Conservation (phyloP, 2,329 filamentous ascomycete species). For the Geosmithia flava region DNA sequence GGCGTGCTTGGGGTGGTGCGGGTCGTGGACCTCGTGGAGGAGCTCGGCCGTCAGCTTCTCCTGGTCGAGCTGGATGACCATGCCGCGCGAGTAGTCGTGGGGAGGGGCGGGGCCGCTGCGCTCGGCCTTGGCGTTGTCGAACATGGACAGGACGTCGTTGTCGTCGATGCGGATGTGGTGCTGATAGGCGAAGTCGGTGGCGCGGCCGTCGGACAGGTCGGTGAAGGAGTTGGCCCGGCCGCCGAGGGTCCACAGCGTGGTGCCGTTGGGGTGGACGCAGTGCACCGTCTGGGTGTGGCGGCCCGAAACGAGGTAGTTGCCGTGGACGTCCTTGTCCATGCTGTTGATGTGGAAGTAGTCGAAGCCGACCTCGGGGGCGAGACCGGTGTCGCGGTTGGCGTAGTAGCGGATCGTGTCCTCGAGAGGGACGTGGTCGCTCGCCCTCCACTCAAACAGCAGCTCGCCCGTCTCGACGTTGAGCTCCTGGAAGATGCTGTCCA, state of each 20-base stretch:
- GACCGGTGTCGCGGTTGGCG: slow-evolving; percentile 4
- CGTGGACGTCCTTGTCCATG: slow-evolving; percentile 33
- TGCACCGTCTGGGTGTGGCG: slow-evolving; percentile 33
- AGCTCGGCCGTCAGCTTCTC: slow-evolving; percentile 13
- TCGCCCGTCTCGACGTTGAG: slow-evolving; percentile 35
- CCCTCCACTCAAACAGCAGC: slow-evolving; percentile 33
- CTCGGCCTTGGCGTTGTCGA: slow-evolving; percentile 15
- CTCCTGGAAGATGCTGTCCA: slow-evolving; percentile 26
- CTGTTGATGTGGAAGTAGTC: slow-evolving; percentile 48
- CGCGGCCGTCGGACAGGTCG: slow-evolving; percentile 18
- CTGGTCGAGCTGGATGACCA: slow-evolving; percentile 13
- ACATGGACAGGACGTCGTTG: slow-evolving; percentile 34
- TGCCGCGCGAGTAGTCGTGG: slow-evolving; percentile 10
- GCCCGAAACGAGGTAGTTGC: slow-evolving; percentile 42
- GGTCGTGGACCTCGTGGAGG: slow-evolving; percentile 26
- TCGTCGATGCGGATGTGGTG: slow-evolving; percentile 35
- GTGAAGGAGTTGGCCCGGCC: slow-evolving; percentile 28
- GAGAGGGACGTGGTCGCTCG: slow-evolving; percentile 14
- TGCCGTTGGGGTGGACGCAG: slow-evolving; percentile 30
- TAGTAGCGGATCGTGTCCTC: slow-evolving; percentile 9
- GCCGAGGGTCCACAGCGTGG: slow-evolving; percentile 40
- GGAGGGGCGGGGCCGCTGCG: slow-evolving; percentile 8
- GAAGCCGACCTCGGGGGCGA: slow-evolving; percentile 18
- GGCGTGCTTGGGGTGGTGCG: slow-evolving; percentile 28
- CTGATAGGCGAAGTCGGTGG: slow-evolving; percentile 24